phyloP scores from a whole-genome alignment of 306 rosid species.

The Rosa persica region DNA sequence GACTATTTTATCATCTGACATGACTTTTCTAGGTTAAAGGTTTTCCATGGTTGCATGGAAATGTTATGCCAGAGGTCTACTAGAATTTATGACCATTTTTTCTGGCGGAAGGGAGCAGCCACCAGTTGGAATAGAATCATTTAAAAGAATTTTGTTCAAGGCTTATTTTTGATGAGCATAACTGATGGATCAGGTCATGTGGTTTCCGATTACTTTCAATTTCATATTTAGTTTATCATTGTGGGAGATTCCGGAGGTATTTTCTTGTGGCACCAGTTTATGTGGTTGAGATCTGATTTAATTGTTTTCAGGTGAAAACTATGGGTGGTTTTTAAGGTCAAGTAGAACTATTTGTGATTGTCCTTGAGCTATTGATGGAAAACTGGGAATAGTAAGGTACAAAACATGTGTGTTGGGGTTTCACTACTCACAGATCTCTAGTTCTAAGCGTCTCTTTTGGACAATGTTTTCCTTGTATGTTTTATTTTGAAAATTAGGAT shows the following conservation, averaged over 20 bases:
- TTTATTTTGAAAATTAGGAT: neutral
- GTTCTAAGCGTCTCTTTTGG: neutral
- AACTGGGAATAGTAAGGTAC: neutral
- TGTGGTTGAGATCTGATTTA: neutral
- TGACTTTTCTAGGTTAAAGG: neutral
- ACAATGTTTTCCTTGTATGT: neutral
- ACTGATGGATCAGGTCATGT: constrained; percentile 13
- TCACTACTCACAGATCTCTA: neutral
- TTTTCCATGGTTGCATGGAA: constrained; percentile 19
- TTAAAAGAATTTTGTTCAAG: neutral
- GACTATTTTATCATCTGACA: constrained; percentile 17
- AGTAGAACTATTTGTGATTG: neutral
- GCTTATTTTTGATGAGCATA: constrained; percentile 1
- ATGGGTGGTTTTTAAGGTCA: constrained; percentile 17
- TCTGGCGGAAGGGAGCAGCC: constrained; percentile 3
- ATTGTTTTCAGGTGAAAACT: neutral
- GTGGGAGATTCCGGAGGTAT: constrained; percentile 8
- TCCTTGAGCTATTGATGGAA: neutral
- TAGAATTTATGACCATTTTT: neutral
- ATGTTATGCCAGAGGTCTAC: constrained; percentile 5
- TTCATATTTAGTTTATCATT: neutral
- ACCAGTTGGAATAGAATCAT: constrained; percentile 6
- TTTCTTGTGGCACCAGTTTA: neutral
- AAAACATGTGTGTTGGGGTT: neutral
- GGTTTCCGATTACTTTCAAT: neutral